These are phyloP conservation scores for Eragrostis tef DNA, from an alignment of 202 grass and related monocot genomes.

Conservation along the genomic window DNA sequence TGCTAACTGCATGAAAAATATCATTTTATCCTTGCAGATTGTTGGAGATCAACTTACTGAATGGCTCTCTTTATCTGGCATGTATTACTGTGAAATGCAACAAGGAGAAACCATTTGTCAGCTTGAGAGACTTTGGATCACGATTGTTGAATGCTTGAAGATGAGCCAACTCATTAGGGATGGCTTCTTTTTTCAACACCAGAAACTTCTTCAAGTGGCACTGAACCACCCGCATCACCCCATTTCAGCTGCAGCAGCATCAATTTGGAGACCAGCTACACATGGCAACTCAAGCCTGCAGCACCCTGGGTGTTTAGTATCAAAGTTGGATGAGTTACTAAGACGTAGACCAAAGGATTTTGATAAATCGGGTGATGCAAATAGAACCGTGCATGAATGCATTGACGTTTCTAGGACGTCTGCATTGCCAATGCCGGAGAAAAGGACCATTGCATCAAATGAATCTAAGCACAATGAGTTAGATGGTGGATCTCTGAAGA, in stretches of 20 bases:
- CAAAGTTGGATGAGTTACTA: constrained; percentile 35
- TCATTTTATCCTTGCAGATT: constrained; percentile 49
- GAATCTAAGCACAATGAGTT: not conserved
- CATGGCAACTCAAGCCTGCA: not conserved
- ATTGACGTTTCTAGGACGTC: not conserved
- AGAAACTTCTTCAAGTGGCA: constrained; percentile 57
- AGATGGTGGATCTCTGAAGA: constrained; percentile 41
- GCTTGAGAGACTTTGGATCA: constrained; percentile 61
- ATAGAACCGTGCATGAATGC: constrained; percentile 20
- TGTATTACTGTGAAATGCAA: constrained; percentile 36
- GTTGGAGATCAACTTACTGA: constrained; percentile 60
- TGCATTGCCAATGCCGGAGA: not conserved
- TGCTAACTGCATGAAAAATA: not conserved
- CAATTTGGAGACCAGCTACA: constrained; percentile 41
- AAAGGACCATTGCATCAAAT: constrained; percentile 11
- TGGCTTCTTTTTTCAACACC: constrained; percentile 43
- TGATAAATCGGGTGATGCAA: not conserved
- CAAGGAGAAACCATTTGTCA: constrained; percentile 51
- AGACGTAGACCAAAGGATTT: constrained; percentile 20
- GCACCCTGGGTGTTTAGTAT: constrained; percentile 5
- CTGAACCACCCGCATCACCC: constrained; percentile 46
- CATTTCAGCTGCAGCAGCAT: constrained; percentile 52
- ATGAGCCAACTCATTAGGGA: constrained; percentile 52
- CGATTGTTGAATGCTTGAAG: constrained; percentile 47
- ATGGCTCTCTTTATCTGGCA: constrained; percentile 52